Conservation (phyloP, 768 basidiomycete species). For the Thelephora ganbajun region DNA sequence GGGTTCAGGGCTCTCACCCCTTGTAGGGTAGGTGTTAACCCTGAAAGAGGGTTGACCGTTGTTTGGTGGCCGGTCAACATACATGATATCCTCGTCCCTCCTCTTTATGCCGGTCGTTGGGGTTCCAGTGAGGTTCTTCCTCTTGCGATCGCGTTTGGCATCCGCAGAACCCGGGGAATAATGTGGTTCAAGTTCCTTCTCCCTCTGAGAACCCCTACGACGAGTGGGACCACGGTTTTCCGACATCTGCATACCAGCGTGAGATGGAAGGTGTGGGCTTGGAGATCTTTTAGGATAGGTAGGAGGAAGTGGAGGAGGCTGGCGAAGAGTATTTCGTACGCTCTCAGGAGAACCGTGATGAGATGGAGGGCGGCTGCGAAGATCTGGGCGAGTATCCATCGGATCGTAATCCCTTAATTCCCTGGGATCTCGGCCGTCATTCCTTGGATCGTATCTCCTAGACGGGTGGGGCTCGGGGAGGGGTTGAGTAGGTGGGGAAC, state of each 20-base stretch:
- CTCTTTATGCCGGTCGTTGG: conserved; percentile 20
- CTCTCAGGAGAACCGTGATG: not conserved
- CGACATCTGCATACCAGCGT: too few relatives aligned
- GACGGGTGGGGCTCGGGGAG: not conserved
- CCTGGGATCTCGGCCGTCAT: not conserved
- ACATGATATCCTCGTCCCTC: conserved; percentile 28
- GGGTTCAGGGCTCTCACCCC: conserved; percentile 43
- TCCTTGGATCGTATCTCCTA: not conserved
- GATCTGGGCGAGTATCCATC: not conserved
- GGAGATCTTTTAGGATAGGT: not conserved
- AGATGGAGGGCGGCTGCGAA: conserved; percentile 15
- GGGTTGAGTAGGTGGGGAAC: not conserved
- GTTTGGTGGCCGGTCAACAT: conserved; percentile 7
- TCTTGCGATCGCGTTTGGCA: conserved; percentile 46
- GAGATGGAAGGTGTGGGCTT: not conserved
- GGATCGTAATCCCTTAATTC: not conserved
- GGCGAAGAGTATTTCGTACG: not conserved
- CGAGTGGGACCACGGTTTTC: too few relatives aligned
- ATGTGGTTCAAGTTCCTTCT: not conserved
- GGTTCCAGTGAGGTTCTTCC: conserved; percentile 23
- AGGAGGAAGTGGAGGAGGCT: not conserved
- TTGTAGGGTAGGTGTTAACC: conserved; percentile 16
- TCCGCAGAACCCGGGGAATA: not conserved
- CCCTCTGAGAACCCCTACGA: not conserved
- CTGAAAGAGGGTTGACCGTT: conserved; percentile 8